Evolutionary conservation across 2,329 filamentous ascomycete species (phyloP).

Genomic region (Chrysoporthe puriensis): DNA sequence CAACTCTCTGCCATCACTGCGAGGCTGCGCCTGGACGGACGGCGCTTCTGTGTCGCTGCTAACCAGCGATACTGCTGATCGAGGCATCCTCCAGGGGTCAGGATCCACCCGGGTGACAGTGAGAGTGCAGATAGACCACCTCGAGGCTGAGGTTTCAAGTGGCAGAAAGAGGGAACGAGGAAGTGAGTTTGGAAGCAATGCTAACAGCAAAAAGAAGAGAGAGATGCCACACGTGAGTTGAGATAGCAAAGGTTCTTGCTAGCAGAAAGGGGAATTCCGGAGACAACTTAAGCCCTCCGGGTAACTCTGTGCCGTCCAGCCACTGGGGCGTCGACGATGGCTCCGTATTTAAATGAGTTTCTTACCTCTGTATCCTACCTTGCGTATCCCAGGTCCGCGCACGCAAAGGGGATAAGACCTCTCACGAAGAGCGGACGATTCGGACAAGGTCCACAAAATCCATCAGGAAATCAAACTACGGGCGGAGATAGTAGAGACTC

Average conservation of each 20-base stretch:
- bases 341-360: neutral
- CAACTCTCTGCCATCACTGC: neutral
- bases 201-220: neutral
- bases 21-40: neutral
- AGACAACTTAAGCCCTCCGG: neutral
- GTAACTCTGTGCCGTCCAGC: neutral
- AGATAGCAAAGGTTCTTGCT: neutral
- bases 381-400: neutral
- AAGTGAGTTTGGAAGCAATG: neutral
- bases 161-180: neutral
- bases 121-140: neutral
- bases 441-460: slow-evolving; percentile 6
- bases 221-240: neutral
- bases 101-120: slow-evolving; percentile 5
- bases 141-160: neutral
- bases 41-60: slow-evolving; percentile 26
- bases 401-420: neutral
- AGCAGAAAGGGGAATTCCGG: neutral
- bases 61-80: slow-evolving; percentile 25
- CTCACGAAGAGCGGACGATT: neutral
- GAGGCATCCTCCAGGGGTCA: slow-evolving; percentile 19
- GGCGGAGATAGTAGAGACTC: neutral
- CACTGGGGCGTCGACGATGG: neutral
- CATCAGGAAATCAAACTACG: neutral
- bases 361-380: slow-evolving; percentile 10